Base-by-base conservation (phyloP, 257 asterid species). In the Mentha longifolia region DNA sequence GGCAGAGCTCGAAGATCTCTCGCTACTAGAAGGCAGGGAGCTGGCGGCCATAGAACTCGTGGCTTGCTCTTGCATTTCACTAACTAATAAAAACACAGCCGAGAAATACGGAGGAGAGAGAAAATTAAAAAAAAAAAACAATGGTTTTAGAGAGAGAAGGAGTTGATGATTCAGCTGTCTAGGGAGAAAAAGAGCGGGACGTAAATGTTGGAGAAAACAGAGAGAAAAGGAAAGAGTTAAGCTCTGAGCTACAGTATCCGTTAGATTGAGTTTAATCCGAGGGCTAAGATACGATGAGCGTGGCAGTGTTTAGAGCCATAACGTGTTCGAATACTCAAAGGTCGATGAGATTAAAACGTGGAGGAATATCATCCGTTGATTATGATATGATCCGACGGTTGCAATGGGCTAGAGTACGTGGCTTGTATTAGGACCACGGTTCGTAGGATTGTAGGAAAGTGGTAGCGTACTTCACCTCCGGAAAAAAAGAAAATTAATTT, bases 1-100 rank as follows among this genome's bases (percentile, higher is more conserved):
- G 7, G 96, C 96, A 25, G 97, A 87, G 82, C 97, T 90, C 3
- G 98, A 92, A 77, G 98, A 92, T 84, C 97, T 88, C 77, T 92
- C 98, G 62, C 97, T 92, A 33, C 98, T 92, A 4, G 98, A 92
- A 65, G 93, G 98, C 77, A 85, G 57, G 45, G 97, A 92, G 81
- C 82, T 85, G 3, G 93, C 89, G 11, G 96, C 92, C 68, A 92
- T 28, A 13, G 98, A 90, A 73, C 95, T 88, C n/a, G 95, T 77
- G 15, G 92, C 87, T 78, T 83, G 98, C 52, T 92, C 98, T 75
- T 92, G 98, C 98, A 90, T 90, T 85, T 88, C 76, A 65, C 50
- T 3, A 35, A 52, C 51, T 46, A 49, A 49, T n/a, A 17, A 33
- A 67, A 47, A 61, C 7, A 64, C 69, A 61, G 59, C 14, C 73